Percentiles rank a stretch among this genome's conserved stretches.
Evolutionary conservation across 192 early-diverging fungal genomes (phyloP).

Genomic region (Coemansia aciculifera): DNA sequence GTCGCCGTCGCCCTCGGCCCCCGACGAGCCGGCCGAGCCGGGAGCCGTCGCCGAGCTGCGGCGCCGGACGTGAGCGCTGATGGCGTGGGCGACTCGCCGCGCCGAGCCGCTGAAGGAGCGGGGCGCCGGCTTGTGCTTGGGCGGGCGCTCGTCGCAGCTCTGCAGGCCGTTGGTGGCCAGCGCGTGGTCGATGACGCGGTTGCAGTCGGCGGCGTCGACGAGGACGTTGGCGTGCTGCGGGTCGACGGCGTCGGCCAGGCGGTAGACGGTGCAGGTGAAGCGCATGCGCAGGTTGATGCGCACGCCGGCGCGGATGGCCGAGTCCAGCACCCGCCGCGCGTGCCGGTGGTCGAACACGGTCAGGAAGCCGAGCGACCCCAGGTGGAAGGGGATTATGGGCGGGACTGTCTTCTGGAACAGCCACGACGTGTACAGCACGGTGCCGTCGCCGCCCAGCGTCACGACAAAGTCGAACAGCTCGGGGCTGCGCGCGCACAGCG

Average conservation of each 20-base stretch:
- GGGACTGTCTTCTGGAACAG: slow-evolving; percentile 85
- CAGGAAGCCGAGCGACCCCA: slow-evolving; percentile 94
- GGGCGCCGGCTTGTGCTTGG: not conserved
- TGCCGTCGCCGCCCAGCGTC: slow-evolving; percentile 96
- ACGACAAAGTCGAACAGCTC: slow-evolving; percentile 86
- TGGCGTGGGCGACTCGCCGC: not conserved
- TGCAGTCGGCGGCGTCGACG: slow-evolving; percentile 49
- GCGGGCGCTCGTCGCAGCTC: slow-evolving; percentile 26
- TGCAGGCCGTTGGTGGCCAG: slow-evolving; percentile 48
- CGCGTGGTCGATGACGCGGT: slow-evolving; percentile 43
- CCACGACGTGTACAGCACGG: slow-evolving; percentile 91
- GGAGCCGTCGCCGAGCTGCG: slow-evolving; percentile 14
- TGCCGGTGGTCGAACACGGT: slow-evolving; percentile 81
- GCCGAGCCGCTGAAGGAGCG: not conserved
- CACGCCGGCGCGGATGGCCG: slow-evolving; percentile 67
- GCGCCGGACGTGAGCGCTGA: slow-evolving; percentile 4
- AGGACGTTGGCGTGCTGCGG: slow-evolving; percentile 46
- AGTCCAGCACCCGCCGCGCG: slow-evolving; percentile 59
- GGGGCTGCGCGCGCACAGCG: slow-evolving; percentile 65
- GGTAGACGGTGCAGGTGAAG: slow-evolving; percentile 87
- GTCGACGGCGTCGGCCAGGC: slow-evolving; percentile 48
- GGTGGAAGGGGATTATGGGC: slow-evolving; percentile 89
- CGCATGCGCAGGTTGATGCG: slow-evolving; percentile 89
- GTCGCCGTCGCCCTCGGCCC: not conserved
- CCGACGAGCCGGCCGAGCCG: not conserved